Conservation (phyloP, 495 filamentous ascomycete genomes). For the Penicillium angulare region DNA sequence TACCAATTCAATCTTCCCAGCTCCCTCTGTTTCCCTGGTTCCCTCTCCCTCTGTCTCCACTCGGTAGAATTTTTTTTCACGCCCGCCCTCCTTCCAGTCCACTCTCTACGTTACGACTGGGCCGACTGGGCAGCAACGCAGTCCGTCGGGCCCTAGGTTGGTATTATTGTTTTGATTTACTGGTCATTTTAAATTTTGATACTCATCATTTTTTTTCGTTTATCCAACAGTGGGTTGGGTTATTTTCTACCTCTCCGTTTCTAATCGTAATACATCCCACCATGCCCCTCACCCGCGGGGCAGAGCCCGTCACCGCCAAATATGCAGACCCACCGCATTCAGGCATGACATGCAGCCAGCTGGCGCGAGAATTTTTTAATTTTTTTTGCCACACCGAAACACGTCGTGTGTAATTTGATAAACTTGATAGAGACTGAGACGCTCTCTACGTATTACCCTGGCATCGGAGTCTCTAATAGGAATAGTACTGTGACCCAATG, state of each 20-base stretch:
- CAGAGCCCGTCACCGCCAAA: constrained; percentile 6
- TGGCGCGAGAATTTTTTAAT: constrained; percentile 3
- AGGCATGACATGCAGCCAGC: constrained; percentile 3
- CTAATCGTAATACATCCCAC: not conserved
- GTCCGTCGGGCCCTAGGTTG: constrained; percentile 5
- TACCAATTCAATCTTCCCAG: constrained; percentile 8
- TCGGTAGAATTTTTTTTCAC: constrained; percentile 30
- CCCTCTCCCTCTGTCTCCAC: constrained; percentile 13
- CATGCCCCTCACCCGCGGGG: constrained; percentile 6
- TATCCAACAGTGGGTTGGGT: not conserved
- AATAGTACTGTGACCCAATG: not conserved
- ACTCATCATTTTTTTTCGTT: not conserved
- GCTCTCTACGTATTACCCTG: not conserved
- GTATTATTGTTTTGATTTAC: constrained; percentile 1
- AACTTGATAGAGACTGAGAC: too few relatives aligned
- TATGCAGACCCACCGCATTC: not conserved
- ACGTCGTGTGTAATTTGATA: not conserved
- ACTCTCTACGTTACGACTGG: constrained; percentile 12
- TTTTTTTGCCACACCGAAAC: constrained; percentile 3
- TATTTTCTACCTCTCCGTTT: not conserved
- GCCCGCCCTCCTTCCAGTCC: constrained; percentile 16
- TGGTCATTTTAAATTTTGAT: not conserved
- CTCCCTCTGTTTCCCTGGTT: constrained; percentile 31
- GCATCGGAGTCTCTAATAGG: constrained; percentile 1
- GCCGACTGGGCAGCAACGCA: constrained; percentile 47